Percentiles rank a stretch among this genome's conserved stretches.
Evolutionary conservation across 1,284 basidiomycete genomes (phyloP).

Genomic region (Malassezia japonica): DNA sequence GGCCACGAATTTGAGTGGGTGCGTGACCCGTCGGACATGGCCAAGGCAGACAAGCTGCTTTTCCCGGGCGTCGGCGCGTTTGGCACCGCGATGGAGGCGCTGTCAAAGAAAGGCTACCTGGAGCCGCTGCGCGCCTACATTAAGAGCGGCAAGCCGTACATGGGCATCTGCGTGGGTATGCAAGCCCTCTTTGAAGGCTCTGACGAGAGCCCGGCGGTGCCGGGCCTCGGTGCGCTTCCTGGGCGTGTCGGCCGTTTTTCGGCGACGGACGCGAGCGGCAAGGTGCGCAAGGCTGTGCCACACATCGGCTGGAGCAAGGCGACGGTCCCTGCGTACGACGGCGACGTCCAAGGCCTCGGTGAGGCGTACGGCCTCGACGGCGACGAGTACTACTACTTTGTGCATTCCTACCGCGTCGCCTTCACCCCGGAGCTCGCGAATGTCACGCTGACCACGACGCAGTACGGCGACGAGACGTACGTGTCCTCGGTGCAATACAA

Average conservation of each 20-base stretch:
- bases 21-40: constrained; percentile 69
- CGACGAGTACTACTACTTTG: constrained; percentile 64
- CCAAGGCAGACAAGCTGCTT: constrained; percentile 76
- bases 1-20: constrained; percentile 90
- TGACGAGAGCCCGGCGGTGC: constrained; percentile 46
- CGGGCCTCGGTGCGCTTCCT: constrained; percentile 42
- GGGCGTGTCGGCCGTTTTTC: constrained; percentile 32
- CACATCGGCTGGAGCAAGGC: constrained; percentile 83
- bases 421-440: constrained; percentile 50
- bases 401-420: constrained; percentile 85
- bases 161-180: constrained; percentile 74
- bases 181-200: constrained; percentile 69
- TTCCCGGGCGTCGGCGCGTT: constrained; percentile 99
- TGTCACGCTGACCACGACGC: constrained; percentile 78
- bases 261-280: constrained; percentile 28
- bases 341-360: constrained; percentile 20
- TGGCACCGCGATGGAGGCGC: constrained; percentile 71
- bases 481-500: constrained; percentile 70
- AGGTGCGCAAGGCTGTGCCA: constrained; percentile 67
- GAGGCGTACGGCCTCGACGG: constrained; percentile 22
- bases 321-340: not conserved
- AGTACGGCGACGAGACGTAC: constrained; percentile 91
- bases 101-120: constrained; percentile 64
- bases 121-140: constrained; percentile 77
- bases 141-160: constrained; percentile 76